A percentile compares a stretch with the other conserved stretches of the same genome.
Evolutionary conservation across 805 yeast species (phyloP).

Genomic region (Lachancea sp.): DNA sequence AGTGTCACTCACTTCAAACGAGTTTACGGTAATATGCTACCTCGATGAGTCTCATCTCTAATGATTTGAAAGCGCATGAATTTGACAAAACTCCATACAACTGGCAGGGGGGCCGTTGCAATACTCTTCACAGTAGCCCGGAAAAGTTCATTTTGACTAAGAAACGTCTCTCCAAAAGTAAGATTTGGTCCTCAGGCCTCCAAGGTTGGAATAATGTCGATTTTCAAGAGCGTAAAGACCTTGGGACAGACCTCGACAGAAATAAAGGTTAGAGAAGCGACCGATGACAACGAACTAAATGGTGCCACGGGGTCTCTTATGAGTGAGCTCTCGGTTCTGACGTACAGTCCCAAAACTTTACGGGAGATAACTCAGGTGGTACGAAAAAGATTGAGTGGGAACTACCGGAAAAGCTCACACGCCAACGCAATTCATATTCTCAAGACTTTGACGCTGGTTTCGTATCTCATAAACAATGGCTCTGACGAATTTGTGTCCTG

Average conservation of each 20-base stretch:
- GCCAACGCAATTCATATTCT: slow-evolving; percentile 37
- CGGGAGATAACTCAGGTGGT: slow-evolving; percentile 37
- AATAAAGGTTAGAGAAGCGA: slow-evolving; percentile 39
- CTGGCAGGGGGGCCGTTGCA: too few species aligned
- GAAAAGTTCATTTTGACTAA: too few species aligned
- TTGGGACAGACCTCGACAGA: slow-evolving; percentile 33
- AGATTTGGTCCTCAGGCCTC: too few species aligned
- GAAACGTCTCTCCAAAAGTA: too few species aligned
- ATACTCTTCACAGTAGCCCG: too few species aligned
- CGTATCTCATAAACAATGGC: slow-evolving; percentile 49
- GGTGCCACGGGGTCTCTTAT: slow-evolving; percentile 55
- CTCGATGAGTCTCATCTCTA: neutral
- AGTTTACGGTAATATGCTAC: neutral
- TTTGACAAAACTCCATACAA: neutral
- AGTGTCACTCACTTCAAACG: neutral
- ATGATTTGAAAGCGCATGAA: neutral
- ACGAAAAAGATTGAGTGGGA: slow-evolving; percentile 35
- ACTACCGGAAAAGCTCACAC: slow-evolving; percentile 21
- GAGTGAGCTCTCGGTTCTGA: slow-evolving; percentile 43
- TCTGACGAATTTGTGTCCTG: slow-evolving; percentile 45
- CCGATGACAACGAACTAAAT: slow-evolving; percentile 43
- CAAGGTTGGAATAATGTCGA: too few species aligned
- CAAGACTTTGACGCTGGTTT: slow-evolving; percentile 47
- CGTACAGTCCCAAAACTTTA: slow-evolving; percentile 37
- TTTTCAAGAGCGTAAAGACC: slow-evolving; percentile 26